Conservation (phyloP, 2,329 filamentous ascomycete genomes). For the Curvularia spicifera region DNA sequence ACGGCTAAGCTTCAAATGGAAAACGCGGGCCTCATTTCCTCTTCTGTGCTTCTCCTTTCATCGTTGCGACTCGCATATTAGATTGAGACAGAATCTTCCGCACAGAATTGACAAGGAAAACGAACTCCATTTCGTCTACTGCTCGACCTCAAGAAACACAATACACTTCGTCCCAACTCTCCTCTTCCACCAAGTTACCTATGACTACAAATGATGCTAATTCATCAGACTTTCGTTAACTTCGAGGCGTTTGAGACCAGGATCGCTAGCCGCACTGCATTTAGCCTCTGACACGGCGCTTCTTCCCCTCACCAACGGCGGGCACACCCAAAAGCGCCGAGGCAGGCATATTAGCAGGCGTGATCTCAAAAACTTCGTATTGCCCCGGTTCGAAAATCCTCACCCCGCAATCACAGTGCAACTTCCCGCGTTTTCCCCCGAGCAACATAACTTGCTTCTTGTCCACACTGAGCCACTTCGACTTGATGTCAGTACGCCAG, state of each 20-base stretch:
- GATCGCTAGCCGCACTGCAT: background rate
- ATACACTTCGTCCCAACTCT: too few species aligned
- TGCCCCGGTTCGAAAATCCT: conserved; percentile 4
- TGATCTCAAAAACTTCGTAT: conserved; percentile 1
- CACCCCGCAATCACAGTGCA: conserved; percentile 1
- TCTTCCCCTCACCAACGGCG: background rate
- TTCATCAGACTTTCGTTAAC: too few species aligned
- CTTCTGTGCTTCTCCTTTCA: background rate
- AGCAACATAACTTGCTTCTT: background rate
- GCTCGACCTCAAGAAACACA: background rate
- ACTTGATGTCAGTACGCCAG: conserved; percentile 5
- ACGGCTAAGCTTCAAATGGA: background rate
- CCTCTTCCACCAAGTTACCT: too few species aligned
- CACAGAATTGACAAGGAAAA: background rate
- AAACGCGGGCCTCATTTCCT: background rate
- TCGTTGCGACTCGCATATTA: background rate
- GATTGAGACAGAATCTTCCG: background rate
- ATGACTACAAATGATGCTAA: too few species aligned
- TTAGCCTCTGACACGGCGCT: background rate
- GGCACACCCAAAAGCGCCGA: background rate
- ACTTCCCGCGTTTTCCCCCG: background rate
- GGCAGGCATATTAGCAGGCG: background rate
- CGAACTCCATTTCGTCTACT: background rate
- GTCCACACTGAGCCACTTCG: background rate
- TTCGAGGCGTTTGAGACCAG: too few species aligned